These are phyloP conservation scores for Chaetomiaceae sp. DNA, from an alignment of 2,329 filamentous ascomycete genomes.

Conservation along the genomic window DNA sequence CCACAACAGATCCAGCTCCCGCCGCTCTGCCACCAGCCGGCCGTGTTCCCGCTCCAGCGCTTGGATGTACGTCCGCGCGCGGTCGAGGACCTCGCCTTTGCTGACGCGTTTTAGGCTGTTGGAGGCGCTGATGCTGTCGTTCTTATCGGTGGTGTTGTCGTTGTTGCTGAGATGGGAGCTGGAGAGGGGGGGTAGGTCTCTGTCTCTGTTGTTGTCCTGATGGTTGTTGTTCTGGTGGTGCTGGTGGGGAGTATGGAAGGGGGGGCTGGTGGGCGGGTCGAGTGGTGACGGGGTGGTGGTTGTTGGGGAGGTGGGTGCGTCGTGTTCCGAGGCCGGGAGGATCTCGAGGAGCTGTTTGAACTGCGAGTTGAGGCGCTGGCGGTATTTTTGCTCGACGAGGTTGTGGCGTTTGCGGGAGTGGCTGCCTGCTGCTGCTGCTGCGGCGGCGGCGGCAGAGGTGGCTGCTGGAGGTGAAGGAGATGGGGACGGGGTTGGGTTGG, in stretches of 20 bases:
- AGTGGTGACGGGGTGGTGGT: neutral
- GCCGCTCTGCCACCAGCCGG: constrained; percentile 13
- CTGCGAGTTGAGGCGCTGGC: constrained; percentile 18
- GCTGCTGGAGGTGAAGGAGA: neutral
- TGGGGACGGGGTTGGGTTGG: neutral
- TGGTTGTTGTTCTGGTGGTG: too few relatives aligned
- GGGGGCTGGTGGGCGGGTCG: neutral
- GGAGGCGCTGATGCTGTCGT: too few relatives aligned
- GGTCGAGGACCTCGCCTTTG: constrained; percentile 22
- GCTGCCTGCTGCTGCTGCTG: neutral
- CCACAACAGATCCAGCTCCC: constrained; percentile 14
- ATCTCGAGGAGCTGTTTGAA: constrained; percentile 19
- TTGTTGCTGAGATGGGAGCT: too few relatives aligned
- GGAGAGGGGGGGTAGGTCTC: too few relatives aligned
- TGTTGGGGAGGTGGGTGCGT: neutral
- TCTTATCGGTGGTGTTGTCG: too few relatives aligned
- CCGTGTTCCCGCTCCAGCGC: constrained; percentile 15
- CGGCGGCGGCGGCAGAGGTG: neutral
- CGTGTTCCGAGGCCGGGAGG: constrained; percentile 5
- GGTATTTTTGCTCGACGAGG: constrained; percentile 21
- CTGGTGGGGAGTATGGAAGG: neutral
- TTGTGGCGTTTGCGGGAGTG: constrained; percentile 15
- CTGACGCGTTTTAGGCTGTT: constrained; percentile 5
- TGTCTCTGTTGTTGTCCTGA: too few relatives aligned
- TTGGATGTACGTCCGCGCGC: constrained; percentile 17